Evolutionary conservation across 345 rosid species (phyloP).

Genomic region (Citrus inodora): DNA sequence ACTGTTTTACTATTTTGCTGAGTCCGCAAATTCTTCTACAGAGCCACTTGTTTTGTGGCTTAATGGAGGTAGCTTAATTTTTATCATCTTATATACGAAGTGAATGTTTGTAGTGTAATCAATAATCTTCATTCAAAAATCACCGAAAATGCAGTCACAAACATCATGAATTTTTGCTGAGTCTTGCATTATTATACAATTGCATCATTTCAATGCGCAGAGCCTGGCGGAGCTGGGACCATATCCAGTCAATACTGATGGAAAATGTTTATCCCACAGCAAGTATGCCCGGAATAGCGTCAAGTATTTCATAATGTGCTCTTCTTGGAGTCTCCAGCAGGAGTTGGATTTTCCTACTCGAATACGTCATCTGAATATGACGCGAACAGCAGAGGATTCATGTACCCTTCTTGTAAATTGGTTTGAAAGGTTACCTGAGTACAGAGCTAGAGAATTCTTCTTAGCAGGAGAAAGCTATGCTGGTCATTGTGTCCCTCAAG

Average conservation of each 20-base stretch:
- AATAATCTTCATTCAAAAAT: no score
- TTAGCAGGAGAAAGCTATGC: constrained; percentile 43
- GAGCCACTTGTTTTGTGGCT: constrained; percentile 41
- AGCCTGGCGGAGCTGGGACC: constrained; percentile 32
- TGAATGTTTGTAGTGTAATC: no score
- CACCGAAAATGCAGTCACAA: no score
- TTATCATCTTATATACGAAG: not conserved
- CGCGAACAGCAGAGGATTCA: constrained; percentile 19
- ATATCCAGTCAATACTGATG: constrained; percentile 8
- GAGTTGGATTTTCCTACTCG: constrained; percentile 38
- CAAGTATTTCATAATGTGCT: constrained; percentile 16
- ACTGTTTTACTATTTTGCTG: constrained; percentile 32
- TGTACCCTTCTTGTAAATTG: constrained; percentile 35
- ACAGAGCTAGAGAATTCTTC: constrained; percentile 31
- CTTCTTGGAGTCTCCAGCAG: constrained; percentile 36
- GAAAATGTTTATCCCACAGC: constrained; percentile 16
- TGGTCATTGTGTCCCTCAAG: constrained; percentile 42
- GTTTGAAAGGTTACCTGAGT: constrained; percentile 37
- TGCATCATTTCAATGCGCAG: constrained; percentile 39
- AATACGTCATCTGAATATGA: constrained; percentile 27
- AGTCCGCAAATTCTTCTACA: constrained; percentile 7
- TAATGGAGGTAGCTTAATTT: constrained; percentile 29
- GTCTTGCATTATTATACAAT: no score
- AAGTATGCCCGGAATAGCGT: constrained; percentile 20
- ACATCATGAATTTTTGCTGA: no score